These are phyloP conservation scores for Aspergillus pseudoviridinutans DNA, from an alignment of 2,329 filamentous ascomycete species.

Conservation along the genomic window DNA sequence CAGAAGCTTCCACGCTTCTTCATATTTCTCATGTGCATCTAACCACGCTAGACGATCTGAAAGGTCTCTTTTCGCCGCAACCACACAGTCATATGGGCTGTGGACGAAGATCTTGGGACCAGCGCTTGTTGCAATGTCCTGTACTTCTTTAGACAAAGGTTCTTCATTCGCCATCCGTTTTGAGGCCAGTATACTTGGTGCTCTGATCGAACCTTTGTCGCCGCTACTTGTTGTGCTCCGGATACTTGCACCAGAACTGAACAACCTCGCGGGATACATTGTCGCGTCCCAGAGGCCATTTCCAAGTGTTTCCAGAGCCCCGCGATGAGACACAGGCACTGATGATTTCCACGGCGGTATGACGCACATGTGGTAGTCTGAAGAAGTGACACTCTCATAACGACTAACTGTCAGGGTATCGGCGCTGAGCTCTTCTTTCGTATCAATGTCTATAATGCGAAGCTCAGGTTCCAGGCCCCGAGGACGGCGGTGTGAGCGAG, in stretches of 20 bases:
- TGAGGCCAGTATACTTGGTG: constrained; percentile 51
- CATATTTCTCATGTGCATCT: constrained; percentile 73
- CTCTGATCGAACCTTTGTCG: constrained; percentile 54
- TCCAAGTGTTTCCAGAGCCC: constrained; percentile 72
- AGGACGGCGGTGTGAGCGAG: constrained; percentile 65
- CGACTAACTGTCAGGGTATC: constrained; percentile 82
- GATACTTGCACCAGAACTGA: constrained; percentile 81
- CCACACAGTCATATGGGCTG: constrained; percentile 93
- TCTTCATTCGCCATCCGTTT: constrained; percentile 47
- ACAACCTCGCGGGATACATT: constrained; percentile 79
- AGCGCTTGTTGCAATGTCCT: constrained; percentile 49
- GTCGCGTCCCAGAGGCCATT: constrained; percentile 82
- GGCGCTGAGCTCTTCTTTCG: constrained; percentile 77
- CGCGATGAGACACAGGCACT: constrained; percentile 61
- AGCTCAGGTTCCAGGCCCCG: constrained; percentile 85
- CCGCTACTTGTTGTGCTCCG: constrained; percentile 52
- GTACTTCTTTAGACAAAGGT: constrained; percentile 37
- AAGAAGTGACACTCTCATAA: constrained; percentile 78
- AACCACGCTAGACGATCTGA: constrained; percentile 84
- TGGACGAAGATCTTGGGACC: constrained; percentile 87
- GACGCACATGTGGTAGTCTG: constrained; percentile 86
- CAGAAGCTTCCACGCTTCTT: constrained; percentile 82
- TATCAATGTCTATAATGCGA: constrained; percentile 81
- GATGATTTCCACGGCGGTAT: constrained; percentile 71
- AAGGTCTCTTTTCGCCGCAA: constrained; percentile 82